Conservation (phyloP, 2,329 filamentous ascomycete species). For the Aspergillus tubingensis region DNA sequence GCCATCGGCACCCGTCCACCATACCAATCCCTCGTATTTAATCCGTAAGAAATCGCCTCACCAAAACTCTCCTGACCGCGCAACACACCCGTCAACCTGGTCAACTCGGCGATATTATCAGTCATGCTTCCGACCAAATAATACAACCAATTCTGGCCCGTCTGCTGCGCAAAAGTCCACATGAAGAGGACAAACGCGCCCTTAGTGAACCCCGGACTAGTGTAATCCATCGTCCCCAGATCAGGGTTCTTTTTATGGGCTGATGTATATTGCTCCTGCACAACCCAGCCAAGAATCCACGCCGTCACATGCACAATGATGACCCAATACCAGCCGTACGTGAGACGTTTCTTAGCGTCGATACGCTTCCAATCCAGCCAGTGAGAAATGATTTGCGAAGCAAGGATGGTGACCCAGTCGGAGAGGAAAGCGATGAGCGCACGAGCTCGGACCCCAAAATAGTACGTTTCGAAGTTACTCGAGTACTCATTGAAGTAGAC, state of each 20-base stretch:
- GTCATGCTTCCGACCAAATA: constrained; percentile 58
- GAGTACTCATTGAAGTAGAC: constrained; percentile 50
- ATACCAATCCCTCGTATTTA: constrained; percentile 48
- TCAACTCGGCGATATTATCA: constrained; percentile 56
- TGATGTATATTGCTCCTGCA: constrained; percentile 54
- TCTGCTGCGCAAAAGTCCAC: constrained; percentile 55
- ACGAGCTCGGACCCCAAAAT: constrained; percentile 50
- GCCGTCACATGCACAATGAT: constrained; percentile 49
- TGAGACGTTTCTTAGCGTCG: constrained; percentile 46
- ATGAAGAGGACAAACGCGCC: constrained; percentile 53
- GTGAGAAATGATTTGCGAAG: constrained; percentile 49
- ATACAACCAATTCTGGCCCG: constrained; percentile 59
- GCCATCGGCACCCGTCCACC: constrained; percentile 45
- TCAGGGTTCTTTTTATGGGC: constrained; percentile 24
- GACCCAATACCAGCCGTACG: constrained; percentile 50
- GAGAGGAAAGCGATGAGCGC: constrained; percentile 49
- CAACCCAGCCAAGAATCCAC: constrained; percentile 57
- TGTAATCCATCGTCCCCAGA: constrained; percentile 44
- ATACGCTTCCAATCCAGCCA: constrained; percentile 49
- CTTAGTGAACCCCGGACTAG: constrained; percentile 47
- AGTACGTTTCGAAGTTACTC: constrained; percentile 53
- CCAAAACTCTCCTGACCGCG: constrained; percentile 50
- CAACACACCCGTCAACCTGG: constrained; percentile 46
- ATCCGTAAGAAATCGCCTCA: constrained; percentile 47
- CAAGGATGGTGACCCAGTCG: constrained; percentile 46